Evolutionary conservation across 768 basidiomycete species (phyloP).

Genomic region (Rhodotorula paludigena): DNA sequence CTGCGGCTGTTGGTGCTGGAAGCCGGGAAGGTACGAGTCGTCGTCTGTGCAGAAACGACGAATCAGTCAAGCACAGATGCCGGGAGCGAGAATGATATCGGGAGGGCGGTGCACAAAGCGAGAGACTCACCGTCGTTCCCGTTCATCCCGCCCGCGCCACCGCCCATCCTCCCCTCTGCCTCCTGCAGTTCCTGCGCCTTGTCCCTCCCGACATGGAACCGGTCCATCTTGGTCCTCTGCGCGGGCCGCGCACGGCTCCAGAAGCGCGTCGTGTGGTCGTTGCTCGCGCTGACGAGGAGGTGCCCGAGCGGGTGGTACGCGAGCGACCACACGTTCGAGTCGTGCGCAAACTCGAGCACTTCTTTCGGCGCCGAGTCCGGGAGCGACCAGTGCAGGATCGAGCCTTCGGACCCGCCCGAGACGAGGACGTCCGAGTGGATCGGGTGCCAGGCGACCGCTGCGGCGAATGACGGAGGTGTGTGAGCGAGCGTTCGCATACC

Average conservation of each 20-base stretch:
- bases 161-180: slow-evolving; percentile 59
- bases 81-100: neutral
- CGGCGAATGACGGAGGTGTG: neutral
- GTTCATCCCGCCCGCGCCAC: slow-evolving; percentile 23
- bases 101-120: too few relatives aligned
- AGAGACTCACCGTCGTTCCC: neutral
- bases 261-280: slow-evolving; percentile 98
- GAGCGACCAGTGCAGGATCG: slow-evolving; percentile 91
- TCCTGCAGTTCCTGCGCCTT: slow-evolving; percentile 65
- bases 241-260: slow-evolving; percentile 63
- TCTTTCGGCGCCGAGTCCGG: slow-evolving; percentile 46
- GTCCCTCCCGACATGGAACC: slow-evolving; percentile 56
- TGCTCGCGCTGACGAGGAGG: slow-evolving; percentile 86
- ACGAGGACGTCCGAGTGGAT: slow-evolving; percentile 77
- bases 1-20: slow-evolving; percentile 26
- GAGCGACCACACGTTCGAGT: slow-evolving; percentile 85
- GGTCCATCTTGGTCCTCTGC: slow-evolving; percentile 23
- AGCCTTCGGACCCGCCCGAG: slow-evolving; percentile 89
- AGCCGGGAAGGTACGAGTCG: slow-evolving; percentile 33
- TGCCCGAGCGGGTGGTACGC: slow-evolving; percentile 94
- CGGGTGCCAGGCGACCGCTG: slow-evolving; percentile 94
- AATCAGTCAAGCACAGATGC: neutral
- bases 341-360: slow-evolving; percentile 90
- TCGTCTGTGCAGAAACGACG: slow-evolving; percentile 20
- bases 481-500: neutral